These are phyloP conservation scores for Irpex rosettiformis DNA, from an alignment of 1,284 basidiomycete genomes.

Conservation along the genomic window DNA sequence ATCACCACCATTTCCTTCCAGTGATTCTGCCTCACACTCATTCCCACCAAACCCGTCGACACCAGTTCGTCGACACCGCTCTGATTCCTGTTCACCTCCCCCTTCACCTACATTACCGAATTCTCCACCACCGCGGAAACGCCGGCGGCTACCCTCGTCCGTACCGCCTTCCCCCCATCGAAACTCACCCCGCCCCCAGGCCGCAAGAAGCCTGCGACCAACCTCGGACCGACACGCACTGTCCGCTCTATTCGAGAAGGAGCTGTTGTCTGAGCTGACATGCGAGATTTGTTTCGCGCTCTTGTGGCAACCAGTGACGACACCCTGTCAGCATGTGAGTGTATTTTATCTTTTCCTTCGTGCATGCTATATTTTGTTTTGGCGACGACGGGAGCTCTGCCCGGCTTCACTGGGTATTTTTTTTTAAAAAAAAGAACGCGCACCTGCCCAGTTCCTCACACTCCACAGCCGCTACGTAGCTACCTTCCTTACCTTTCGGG, in stretches of 20 bases:
- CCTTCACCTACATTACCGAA: conserved; percentile 13
- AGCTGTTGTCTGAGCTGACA: conserved; percentile 70
- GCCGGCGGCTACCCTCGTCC: conserved; percentile 17
- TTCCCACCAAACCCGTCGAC: background rate
- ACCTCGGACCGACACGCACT: conserved; percentile 14
- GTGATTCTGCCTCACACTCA: background rate
- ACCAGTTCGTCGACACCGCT: no score
- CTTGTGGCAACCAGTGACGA: conserved; percentile 84
- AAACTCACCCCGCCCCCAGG: background rate
- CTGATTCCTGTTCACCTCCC: conserved; percentile 19
- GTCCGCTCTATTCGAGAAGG: conserved; percentile 55
- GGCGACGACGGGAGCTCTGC: no score
- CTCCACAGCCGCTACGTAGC: no score
- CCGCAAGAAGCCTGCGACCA: conserved; percentile 3
- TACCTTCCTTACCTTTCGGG: no score
- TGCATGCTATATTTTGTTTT: background rate
- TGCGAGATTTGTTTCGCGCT: conserved; percentile 91
- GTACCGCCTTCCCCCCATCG: background rate
- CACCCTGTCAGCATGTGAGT: conserved; percentile 89
- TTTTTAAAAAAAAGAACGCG: no score
- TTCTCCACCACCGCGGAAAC: conserved; percentile 19
- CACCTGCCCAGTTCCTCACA: no score
- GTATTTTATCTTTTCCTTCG: background rate
- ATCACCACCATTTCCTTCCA: background rate
- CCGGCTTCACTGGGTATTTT: no score